phyloP scores from a whole-genome alignment of 208 protist species.

The Acanthamoeba lenticulata region DNA sequence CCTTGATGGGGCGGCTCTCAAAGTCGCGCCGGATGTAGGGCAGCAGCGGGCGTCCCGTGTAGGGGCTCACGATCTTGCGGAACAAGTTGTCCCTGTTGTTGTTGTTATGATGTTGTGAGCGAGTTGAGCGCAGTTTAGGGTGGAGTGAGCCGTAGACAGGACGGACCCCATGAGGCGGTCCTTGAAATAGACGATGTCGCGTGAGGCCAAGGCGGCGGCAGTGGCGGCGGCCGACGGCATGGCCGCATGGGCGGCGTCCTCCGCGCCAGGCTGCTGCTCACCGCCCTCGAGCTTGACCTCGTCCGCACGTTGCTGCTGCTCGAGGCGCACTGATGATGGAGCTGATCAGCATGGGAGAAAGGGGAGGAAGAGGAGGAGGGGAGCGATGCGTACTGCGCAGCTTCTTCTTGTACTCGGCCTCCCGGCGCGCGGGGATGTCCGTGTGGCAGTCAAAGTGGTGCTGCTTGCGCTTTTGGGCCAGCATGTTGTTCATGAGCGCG shows the following conservation, averaged over 20 bases:
- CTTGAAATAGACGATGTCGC: background rate
- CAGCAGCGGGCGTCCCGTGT: background rate
- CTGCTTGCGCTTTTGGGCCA: background rate
- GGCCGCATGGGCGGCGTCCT: background rate
- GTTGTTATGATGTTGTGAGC: background rate
- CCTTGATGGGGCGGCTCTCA: background rate
- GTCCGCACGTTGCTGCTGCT: background rate
- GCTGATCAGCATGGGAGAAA: background rate
- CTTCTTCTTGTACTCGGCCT: slow-evolving; percentile 16
- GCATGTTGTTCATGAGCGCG: background rate
- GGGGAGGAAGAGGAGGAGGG: background rate
- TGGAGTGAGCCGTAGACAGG: background rate
- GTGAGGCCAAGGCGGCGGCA: background rate
- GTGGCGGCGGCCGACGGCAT: background rate
- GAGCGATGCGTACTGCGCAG: background rate
- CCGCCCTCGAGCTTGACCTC: background rate
- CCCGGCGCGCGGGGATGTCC: background rate
- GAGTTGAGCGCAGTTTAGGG: background rate
- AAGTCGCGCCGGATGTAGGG: slow-evolving; percentile 41
- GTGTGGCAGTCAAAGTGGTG: background rate
- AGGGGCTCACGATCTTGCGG: slow-evolving; percentile 20
- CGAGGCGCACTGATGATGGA: background rate
- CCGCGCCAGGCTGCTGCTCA: background rate
- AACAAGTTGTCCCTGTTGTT: background rate
- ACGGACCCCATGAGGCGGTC: background rate